Conservation (phyloP, 331 rosid genomes). For the Prunus yedoensis region DNA sequence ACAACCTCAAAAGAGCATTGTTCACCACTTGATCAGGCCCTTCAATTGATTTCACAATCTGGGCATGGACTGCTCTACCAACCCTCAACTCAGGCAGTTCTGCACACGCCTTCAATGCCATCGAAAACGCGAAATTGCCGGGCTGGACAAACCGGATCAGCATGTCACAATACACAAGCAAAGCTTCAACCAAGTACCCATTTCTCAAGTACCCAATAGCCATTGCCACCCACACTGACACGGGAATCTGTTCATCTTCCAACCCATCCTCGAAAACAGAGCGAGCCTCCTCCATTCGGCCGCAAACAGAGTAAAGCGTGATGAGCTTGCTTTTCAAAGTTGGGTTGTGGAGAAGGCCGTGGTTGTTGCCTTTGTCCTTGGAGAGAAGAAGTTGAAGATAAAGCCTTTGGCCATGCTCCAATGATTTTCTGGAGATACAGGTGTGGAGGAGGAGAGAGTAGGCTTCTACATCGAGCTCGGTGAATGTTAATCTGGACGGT, state of each 20-base stretch:
- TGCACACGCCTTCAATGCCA: constrained; percentile 49
- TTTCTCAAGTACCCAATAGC: constrained; percentile 50
- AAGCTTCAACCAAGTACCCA: constrained; percentile 40
- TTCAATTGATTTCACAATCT: constrained; percentile 38
- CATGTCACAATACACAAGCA: constrained; percentile 49
- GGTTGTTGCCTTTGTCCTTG: not conserved
- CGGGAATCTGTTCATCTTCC: constrained; percentile 16
- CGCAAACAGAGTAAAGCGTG: constrained; percentile 56
- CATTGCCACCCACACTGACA: constrained; percentile 59
- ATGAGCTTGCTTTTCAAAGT: constrained; percentile 53
- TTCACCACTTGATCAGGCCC: constrained; percentile 62
- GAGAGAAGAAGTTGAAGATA: constrained; percentile 36
- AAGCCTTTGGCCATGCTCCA: constrained; percentile 51
- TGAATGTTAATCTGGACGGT: constrained; percentile 30
- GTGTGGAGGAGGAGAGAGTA: constrained; percentile 47
- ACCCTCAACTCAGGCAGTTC: constrained; percentile 28
- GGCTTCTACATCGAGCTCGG: constrained; percentile 29
- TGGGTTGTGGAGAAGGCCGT: constrained; percentile 40
- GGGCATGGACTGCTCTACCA: constrained; percentile 57
- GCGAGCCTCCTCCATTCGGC: constrained; percentile 46
- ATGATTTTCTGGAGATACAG: constrained; percentile 48
- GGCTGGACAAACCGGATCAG: constrained; percentile 34
- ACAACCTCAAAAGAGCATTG: constrained; percentile 45
- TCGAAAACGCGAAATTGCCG: constrained; percentile 49
- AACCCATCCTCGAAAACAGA: constrained; percentile 30